These are phyloP conservation scores for Aspergillus tubingensis DNA, from an alignment of 2,329 filamentous ascomycete species.

Conservation along the genomic window DNA sequence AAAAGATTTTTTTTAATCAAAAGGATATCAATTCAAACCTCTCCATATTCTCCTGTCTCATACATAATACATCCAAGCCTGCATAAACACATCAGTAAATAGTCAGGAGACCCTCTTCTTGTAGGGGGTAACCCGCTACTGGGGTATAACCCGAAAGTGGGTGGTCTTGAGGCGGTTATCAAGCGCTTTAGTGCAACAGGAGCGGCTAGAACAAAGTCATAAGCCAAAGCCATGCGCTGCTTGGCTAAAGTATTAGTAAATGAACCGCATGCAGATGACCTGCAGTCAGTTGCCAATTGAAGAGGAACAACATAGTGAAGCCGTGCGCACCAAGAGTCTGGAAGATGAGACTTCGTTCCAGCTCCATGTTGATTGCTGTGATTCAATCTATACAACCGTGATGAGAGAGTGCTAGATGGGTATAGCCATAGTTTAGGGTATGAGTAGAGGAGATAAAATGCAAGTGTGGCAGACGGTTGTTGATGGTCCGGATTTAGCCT, in stretches of 20 bases:
- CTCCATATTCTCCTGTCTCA: too few relatives aligned
- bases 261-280: not conserved
- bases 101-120: not conserved
- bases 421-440: not conserved
- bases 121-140: not conserved
- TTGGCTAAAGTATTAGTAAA: not conserved
- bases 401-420: not conserved
- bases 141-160: too few relatives aligned
- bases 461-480: not conserved
- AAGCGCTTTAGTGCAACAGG: not conserved
- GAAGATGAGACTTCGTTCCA: not conserved
- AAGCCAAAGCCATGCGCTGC: not conserved
- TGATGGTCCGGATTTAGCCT: not conserved
- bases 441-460: not conserved
- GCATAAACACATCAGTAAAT: not conserved
- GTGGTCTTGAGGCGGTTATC: not conserved
- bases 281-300: not conserved
- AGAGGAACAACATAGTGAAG: too few relatives aligned
- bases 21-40: too few relatives aligned
- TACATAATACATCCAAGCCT: constrained; percentile 8
- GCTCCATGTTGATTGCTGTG: not conserved
- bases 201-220: not conserved
- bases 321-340: too few relatives aligned
- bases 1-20: too few relatives aligned
- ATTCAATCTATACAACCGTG: not conserved